phyloP scores from a whole-genome alignment of 345 rosid species.

The Camelina laxa region DNA sequence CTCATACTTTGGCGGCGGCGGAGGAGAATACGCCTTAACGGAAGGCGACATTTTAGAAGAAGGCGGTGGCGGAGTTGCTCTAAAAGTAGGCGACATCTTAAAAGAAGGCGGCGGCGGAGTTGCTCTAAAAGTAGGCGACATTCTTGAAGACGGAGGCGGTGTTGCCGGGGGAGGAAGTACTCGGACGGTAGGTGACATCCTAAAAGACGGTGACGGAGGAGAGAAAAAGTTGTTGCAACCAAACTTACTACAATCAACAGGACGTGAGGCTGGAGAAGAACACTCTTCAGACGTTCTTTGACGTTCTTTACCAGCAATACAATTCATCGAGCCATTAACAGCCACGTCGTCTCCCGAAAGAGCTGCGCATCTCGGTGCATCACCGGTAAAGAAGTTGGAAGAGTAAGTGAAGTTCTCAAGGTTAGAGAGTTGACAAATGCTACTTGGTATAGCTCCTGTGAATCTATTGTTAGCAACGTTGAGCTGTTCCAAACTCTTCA shows the following conservation, averaged over 20 bases:
- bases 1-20: slow-evolving; percentile 21
- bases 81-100: slow-evolving; percentile 37
- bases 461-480: slow-evolving; percentile 60
- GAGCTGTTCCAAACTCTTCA: slow-evolving; percentile 73
- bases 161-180: slow-evolving; percentile 36
- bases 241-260: slow-evolving; percentile 61
- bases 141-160: slow-evolving; percentile 33
- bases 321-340: slow-evolving; percentile 57
- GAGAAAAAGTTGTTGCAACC: slow-evolving; percentile 48
- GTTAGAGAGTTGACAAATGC: slow-evolving; percentile 58
- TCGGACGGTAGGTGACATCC: slow-evolving; percentile 43
- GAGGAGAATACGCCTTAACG: slow-evolving; percentile 12
- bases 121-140: slow-evolving; percentile 40
- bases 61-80: slow-evolving; percentile 35
- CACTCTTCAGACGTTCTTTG: slow-evolving; percentile 63
- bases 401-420: slow-evolving; percentile 71
- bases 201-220: slow-evolving; percentile 45
- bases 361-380: slow-evolving; percentile 61
- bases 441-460: slow-evolving; percentile 62
- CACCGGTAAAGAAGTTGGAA: slow-evolving; percentile 65
- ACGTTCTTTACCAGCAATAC: slow-evolving; percentile 54
- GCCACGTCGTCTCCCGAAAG: slow-evolving; percentile 35
- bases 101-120: slow-evolving; percentile 37
- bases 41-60: slow-evolving; percentile 43
- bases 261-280: slow-evolving; percentile 57